These are phyloP conservation scores for Aspergillus arachidicola DNA, from an alignment of 2,329 filamentous ascomycete species.

Conservation along the genomic window DNA sequence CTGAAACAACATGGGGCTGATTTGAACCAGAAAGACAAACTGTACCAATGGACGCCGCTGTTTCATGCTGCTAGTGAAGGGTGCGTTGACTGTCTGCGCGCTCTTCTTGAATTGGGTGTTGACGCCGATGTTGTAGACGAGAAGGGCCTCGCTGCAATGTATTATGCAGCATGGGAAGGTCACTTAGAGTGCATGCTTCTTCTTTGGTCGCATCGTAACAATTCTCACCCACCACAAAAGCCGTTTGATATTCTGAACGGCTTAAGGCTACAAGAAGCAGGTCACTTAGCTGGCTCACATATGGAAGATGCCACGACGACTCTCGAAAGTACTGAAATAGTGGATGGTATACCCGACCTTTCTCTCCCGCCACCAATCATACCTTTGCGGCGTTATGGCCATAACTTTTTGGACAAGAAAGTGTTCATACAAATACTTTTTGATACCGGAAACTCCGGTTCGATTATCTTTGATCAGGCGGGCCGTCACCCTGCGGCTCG, in stretches of 20 bases:
- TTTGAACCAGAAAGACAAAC: conserved; percentile 87
- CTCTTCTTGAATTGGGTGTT: conserved; percentile 76
- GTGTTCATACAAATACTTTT: conserved; percentile 94
- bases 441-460: conserved; percentile 66
- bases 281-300: conserved; percentile 28
- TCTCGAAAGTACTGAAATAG: conserved; percentile 67
- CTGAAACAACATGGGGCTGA: conserved; percentile 85
- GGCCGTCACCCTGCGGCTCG: conserved; percentile 94
- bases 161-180: conserved; percentile 98
- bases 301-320: conserved; percentile 41
- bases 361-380: conserved; percentile 95
- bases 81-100: conserved; percentile 83
- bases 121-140: conserved; percentile 83
- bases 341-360: conserved; percentile 87
- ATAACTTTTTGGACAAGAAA: conserved; percentile 98
- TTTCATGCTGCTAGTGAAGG: conserved; percentile 97
- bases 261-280: conserved; percentile 31
- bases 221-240: conserved; percentile 27
- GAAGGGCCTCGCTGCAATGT: conserved; percentile 91
- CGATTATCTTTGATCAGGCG: conserved; percentile 94
- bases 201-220: conserved; percentile 54
- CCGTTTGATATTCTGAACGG: conserved; percentile 41
- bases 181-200: conserved; percentile 93
- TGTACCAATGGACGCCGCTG: conserved; percentile 96
- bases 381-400: conserved; percentile 87